Evolutionary conservation across 1,139 yeast genomes (phyloP), one percentile per base, ranked within the genome.

Genomic region (Pichia sp.): DNA sequence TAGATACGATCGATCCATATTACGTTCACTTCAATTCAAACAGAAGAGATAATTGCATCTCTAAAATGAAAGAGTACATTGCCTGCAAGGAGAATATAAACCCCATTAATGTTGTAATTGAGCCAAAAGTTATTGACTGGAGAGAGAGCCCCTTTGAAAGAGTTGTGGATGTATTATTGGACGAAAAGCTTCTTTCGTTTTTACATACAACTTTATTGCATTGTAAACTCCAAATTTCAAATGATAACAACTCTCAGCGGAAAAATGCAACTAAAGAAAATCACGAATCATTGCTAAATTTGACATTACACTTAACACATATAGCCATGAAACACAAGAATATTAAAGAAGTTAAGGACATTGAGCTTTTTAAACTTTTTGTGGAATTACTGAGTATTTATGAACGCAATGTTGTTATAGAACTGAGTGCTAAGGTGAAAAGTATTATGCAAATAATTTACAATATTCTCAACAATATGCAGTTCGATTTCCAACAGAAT

Each of bases 11-110:
- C 20, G 68, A 70, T 54, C 73, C 73, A 5, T 92, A 84, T 65
- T 92, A 86, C 67, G 77, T 88, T 59, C 91, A 90, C 63, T 87
- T 87, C 62, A 75, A 88, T 0, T 74, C 95, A 0, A 90, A 91
- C 60, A 84, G 83, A 53, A 80, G 92, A 57, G 97, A 91, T 56
- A 97, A 80, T 55, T 82, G 84, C 12, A 75, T 80, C 30, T 73
- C 73, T 49, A 72, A 81, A 27, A 72, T 84, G 49, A 84, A 81
- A 60, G 78, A 77, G 42, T 67, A 75, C 40, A 62, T 68, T n/a
- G 65, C 74, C 61, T 71, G 71, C 52, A 67, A 68, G 45, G 68
- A 72, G 0, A 70, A 73, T 2, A 65, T 73, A 3, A 46, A 46
- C 1, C 72, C 61, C 2, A 68, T 73, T 2, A 82, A 81, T 14